Evolutionary conservation across 192 early-diverging fungal species (phyloP).

Genomic region (Rhizophagus prolifer): DNA sequence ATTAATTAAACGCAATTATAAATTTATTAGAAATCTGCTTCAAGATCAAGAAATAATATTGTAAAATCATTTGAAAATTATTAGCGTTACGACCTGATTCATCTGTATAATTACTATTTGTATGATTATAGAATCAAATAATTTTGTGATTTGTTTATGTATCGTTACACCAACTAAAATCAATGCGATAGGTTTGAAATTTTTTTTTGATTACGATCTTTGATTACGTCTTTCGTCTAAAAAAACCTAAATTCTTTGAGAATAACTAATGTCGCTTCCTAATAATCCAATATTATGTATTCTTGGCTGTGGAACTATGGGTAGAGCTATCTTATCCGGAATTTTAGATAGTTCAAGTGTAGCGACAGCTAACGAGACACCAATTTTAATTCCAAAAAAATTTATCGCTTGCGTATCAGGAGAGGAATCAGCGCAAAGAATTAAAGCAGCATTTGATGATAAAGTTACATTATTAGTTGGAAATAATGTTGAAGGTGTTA

Average conservation of each 20-base stretch:
- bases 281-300: slow-evolving; percentile 43
- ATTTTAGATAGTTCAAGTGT: slow-evolving; percentile 39
- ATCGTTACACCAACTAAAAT: too few species aligned
- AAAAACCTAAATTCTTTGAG: too few species aligned
- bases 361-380: background rate
- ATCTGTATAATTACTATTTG: background rate
- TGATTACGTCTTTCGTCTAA: too few species aligned
- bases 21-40: background rate
- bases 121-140: background rate
- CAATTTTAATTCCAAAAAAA: slow-evolving; percentile 32
- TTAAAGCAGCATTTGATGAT: slow-evolving; percentile 33
- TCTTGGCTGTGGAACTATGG: slow-evolving; percentile 57
- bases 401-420: slow-evolving; percentile 48
- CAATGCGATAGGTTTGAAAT: too few species aligned
- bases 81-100: background rate
- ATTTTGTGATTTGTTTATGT: background rate
- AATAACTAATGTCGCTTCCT: slow-evolving; percentile 18
- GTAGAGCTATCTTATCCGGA: slow-evolving; percentile 50
- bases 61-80: background rate
- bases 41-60: background rate
- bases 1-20: background rate
- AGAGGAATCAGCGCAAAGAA: slow-evolving; percentile 41
- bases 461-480: slow-evolving; percentile 37
- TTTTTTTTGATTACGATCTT: too few species aligned
- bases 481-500: slow-evolving; percentile 42